These are phyloP conservation scores for Cyberlindnera misumaiensis DNA, from an alignment of 805 yeast genomes.

Conservation along the genomic window DNA sequence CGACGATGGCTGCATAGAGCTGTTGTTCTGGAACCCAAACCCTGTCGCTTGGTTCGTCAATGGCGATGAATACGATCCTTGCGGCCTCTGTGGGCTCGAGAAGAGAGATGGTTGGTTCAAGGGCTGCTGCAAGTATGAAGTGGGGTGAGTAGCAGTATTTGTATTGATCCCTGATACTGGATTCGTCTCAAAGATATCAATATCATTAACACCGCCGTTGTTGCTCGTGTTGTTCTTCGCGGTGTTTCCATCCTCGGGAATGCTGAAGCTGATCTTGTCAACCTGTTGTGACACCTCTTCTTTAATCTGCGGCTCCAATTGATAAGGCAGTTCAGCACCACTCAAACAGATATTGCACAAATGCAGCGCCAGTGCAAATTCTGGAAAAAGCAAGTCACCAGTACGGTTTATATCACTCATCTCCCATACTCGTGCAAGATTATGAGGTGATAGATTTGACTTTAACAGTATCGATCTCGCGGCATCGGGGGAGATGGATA, in stretches of 20 bases:
- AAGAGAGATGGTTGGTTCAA: slow-evolving; percentile 11
- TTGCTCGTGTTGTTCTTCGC: background rate
- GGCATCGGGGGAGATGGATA: slow-evolving; percentile 58
- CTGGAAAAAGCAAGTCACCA: slow-evolving; percentile 85
- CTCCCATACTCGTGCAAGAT: slow-evolving; percentile 84
- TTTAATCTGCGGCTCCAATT: slow-evolving; percentile 60
- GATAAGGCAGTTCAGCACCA: slow-evolving; percentile 71
- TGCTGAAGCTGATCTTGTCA: slow-evolving; percentile 74
- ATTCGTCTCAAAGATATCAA: slow-evolving; percentile 21
- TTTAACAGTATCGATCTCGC: slow-evolving; percentile 76
- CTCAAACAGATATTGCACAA: slow-evolving; percentile 70
- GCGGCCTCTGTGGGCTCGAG: slow-evolving; percentile 13
- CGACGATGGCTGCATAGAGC: slow-evolving; percentile 8
- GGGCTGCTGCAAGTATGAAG: slow-evolving; percentile 3
- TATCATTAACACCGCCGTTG: slow-evolving; percentile 9
- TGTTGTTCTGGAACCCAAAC: slow-evolving; percentile 14
- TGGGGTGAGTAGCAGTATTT: background rate
- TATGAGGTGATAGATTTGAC: slow-evolving; percentile 68
- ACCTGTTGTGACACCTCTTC: slow-evolving; percentile 84
- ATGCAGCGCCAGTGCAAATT: slow-evolving; percentile 88
- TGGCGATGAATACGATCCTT: slow-evolving; percentile 5
- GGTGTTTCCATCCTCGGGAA: slow-evolving; percentile 43
- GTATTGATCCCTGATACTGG: slow-evolving; percentile 24
- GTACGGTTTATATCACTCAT: slow-evolving; percentile 81
- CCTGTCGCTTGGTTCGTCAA: slow-evolving; percentile 22